A percentile compares a stretch with the other conserved stretches of the same genome.
phyloP scores from a whole-genome alignment of 2,329 filamentous ascomycete species.

The Didymella arachidicola region DNA sequence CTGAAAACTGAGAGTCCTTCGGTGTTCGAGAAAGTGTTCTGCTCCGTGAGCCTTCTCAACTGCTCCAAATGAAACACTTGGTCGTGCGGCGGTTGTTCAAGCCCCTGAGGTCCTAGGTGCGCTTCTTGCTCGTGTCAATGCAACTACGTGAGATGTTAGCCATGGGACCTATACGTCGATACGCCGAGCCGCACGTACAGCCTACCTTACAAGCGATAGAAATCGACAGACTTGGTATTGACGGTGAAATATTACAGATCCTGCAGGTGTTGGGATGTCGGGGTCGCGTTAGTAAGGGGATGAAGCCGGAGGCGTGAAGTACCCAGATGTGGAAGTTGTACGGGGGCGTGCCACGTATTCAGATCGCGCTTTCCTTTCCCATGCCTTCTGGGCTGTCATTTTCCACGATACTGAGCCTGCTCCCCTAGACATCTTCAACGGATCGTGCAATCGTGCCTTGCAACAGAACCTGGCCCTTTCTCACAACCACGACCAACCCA shows the following conservation, averaged over 20 bases:
- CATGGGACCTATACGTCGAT: not conserved
- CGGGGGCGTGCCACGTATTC: not conserved
- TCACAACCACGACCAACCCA: too few species aligned
- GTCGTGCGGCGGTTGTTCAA: not conserved
- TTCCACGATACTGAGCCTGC: too few species aligned
- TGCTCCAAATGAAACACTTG: not conserved
- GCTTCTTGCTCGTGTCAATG: not conserved
- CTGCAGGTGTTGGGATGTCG: not conserved
- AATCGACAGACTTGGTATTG: not conserved
- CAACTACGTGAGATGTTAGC: not conserved
- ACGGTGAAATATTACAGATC: not conserved
- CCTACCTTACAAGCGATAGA: not conserved
- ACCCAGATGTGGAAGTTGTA: not conserved
- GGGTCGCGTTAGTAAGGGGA: not conserved
- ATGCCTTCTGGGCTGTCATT: too few species aligned
- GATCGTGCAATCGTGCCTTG: too few species aligned
- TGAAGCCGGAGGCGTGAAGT: not conserved
- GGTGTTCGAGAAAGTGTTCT: not conserved
- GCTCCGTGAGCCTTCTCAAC: not conserved
- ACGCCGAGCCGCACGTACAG: not conserved
- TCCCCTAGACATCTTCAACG: too few species aligned
- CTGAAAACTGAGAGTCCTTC: not conserved
- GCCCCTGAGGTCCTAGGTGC: too few species aligned
- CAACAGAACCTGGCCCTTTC: too few species aligned
- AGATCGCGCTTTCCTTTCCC: not conserved